A percentile compares a stretch with the other conserved stretches of the same genome.
phyloP scores from a whole-genome alignment of 1,284 basidiomycete genomes.

The Ceratobasidium sp. region DNA sequence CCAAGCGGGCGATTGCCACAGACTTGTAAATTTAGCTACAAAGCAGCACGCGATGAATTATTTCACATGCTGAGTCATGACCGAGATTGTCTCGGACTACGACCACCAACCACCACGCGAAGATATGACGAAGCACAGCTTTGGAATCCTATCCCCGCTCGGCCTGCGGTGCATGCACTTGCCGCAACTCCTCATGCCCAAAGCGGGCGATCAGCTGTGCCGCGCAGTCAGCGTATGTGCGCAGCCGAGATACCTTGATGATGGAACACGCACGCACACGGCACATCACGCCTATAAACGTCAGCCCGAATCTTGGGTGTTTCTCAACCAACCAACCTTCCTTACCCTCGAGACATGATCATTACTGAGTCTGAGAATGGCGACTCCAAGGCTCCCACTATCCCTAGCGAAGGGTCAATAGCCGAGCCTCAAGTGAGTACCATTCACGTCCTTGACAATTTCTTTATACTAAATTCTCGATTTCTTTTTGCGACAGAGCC shows the following conservation, averaged over 20 bases:
- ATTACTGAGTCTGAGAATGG: slow-evolving; percentile 13
- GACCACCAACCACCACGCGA: too few species aligned
- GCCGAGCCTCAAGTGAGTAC: background rate
- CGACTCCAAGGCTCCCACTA: slow-evolving; percentile 1
- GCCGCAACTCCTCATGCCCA: too few species aligned
- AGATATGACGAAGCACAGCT: too few species aligned
- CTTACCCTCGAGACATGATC: slow-evolving; percentile 10
- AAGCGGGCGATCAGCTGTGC: too few species aligned
- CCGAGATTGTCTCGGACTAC: too few species aligned
- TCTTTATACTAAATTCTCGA: background rate
- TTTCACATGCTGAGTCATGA: too few species aligned
- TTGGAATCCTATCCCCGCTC: too few species aligned
- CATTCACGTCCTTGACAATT: background rate
- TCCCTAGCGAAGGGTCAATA: background rate
- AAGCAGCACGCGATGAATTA: too few species aligned
- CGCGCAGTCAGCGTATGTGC: background rate
- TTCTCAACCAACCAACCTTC: background rate
- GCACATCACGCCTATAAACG: background rate
- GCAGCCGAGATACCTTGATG: too few species aligned
- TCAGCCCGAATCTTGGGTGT: background rate
- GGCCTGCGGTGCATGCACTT: too few species aligned
- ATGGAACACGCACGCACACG: background rate
- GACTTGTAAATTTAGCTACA: too few species aligned
- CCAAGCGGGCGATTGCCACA: too few species aligned
- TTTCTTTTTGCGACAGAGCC: background rate